Base-by-base conservation (phyloP, 768 basidiomycete genomes). In the Rhodosporidiobolus sp. region DNA sequence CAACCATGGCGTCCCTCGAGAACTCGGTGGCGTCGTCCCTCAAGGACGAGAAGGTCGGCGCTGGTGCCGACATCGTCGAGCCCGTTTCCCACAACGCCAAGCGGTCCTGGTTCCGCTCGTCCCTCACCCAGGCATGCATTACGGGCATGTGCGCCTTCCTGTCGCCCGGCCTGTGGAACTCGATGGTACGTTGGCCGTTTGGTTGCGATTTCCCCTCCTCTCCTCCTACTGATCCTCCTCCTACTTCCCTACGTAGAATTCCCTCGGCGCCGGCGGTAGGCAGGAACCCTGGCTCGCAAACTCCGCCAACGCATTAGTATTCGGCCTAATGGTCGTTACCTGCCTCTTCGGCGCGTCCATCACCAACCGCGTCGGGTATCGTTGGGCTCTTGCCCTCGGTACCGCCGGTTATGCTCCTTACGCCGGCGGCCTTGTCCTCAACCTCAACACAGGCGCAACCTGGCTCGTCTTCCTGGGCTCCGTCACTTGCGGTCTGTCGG, bases 381-480 rank as follows among this genome's bases (percentile, higher is more conserved):
- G 50, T 2, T 69, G 67, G 67, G 58, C 72, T 1, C 58, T 73
- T 43, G 58, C 61, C 24, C 52, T 73, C 26, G 71, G 72, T 24
- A 38, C 52, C 0, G 28, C 55, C 11, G 72, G 72, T 9, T 73
- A 69, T 24, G 67, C 67, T 2, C 72, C 74, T 0, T 79, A 79
- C 68, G 76, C 77, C 6, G 78, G 76, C 20, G 79, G 79, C 1
- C 75, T 81, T 10, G 80, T 78, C 60, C 58, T 64, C 52, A 79
- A 79, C 62, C 77, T 78, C 48, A 56, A 71, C 9, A 56, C 43
- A 7, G 77, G 79, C 5, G 78, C 69, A 5, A 65, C 64, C 1
- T 80, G 80, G 79, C 74, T 80, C 57, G 71, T 81, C 35, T 72
- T 79, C 50, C 75, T 79, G 34, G 79, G 79, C 17, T 62, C 65